Percentiles rank a stretch among this genome's conserved stretches.
These are phyloP conservation scores for Starmerella kuoi DNA, from an alignment of 805 yeast species.

Conservation along the genomic window DNA sequence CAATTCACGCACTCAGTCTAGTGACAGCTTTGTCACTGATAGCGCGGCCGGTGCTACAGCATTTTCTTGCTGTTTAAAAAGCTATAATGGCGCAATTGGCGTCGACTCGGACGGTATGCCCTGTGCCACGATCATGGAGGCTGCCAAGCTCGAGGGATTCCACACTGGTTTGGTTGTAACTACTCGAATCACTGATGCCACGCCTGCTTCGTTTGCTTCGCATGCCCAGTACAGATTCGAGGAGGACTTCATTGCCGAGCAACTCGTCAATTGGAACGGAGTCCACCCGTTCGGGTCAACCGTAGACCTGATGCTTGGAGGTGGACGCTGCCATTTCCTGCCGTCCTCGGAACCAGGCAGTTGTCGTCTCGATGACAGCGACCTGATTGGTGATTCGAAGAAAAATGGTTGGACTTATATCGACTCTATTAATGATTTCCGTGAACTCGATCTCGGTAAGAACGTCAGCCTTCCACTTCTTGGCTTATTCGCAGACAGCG, in stretches of 20 bases:
- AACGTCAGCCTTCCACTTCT: constrained; percentile 65
- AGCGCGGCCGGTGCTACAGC: constrained; percentile 98
- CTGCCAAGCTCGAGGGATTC: constrained; percentile 69
- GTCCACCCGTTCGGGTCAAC: constrained; percentile 65
- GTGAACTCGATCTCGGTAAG: constrained; percentile 41
- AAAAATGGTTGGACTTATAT: constrained; percentile 53
- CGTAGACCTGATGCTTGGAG: constrained; percentile 84
- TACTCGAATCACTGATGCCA: constrained; percentile 85
- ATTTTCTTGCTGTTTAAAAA: constrained; percentile 69
- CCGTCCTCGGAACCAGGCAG: constrained; percentile 43
- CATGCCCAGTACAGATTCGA: constrained; percentile 66
- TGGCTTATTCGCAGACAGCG: constrained; percentile 60
- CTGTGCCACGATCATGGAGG: constrained; percentile 81
- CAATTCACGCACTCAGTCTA: constrained; percentile 71
- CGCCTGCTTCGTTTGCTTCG: constrained; percentile 80
- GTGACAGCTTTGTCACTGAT: constrained; percentile 69
- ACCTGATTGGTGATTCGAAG: constrained; percentile 55
- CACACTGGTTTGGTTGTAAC: constrained; percentile 85
- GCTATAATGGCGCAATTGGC: constrained; percentile 88
- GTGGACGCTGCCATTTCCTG: constrained; percentile 64
- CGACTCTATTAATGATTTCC: constrained; percentile 48
- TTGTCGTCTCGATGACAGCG: constrained; percentile 57
- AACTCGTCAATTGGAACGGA: constrained; percentile 53
- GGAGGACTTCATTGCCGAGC: constrained; percentile 78
- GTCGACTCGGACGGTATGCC: constrained; percentile 58